These are phyloP conservation scores for Quercus gilva DNA, from an alignment of 306 rosid species.

Conservation along the genomic window DNA sequence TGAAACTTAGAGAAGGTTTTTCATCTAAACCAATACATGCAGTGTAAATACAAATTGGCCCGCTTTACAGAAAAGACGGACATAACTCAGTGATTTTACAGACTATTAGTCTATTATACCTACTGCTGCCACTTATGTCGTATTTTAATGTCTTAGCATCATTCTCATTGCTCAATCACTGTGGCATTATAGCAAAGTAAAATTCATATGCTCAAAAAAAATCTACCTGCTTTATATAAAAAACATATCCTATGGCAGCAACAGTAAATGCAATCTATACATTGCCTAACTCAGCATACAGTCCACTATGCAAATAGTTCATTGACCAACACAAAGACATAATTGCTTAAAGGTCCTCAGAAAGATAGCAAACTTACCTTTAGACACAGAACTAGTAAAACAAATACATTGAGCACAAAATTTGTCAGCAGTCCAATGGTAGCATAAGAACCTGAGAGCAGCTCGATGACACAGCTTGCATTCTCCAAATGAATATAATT, in stretches of 20 bases:
- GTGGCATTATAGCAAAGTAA: background rate
- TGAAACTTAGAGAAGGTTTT: background rate
- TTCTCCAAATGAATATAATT: conserved; percentile 49
- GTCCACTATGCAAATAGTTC: conserved; percentile 5
- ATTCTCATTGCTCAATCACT: background rate
- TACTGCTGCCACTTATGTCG: background rate
- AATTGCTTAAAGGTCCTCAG: background rate
- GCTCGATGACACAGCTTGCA: conserved; percentile 45
- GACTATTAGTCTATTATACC: background rate
- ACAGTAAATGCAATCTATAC: background rate
- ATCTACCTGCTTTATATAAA: background rate
- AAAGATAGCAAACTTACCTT: conserved; percentile 56
- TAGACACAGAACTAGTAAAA: conserved; percentile 70
- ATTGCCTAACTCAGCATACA: background rate
- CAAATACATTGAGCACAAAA: conserved; percentile 71
- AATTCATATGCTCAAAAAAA: background rate
- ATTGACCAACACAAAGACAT: conserved; percentile 6
- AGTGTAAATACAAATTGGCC: background rate
- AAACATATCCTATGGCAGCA: background rate
- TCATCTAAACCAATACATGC: background rate
- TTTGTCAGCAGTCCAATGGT: conserved; percentile 66
- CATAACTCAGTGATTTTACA: background rate
- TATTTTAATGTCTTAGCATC: background rate
- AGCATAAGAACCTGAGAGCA: conserved; percentile 61
- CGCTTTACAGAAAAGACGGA: background rate